phyloP scores from a whole-genome alignment of 2,329 filamentous ascomycete genomes.

The Paramyrothecium sp. region DNA sequence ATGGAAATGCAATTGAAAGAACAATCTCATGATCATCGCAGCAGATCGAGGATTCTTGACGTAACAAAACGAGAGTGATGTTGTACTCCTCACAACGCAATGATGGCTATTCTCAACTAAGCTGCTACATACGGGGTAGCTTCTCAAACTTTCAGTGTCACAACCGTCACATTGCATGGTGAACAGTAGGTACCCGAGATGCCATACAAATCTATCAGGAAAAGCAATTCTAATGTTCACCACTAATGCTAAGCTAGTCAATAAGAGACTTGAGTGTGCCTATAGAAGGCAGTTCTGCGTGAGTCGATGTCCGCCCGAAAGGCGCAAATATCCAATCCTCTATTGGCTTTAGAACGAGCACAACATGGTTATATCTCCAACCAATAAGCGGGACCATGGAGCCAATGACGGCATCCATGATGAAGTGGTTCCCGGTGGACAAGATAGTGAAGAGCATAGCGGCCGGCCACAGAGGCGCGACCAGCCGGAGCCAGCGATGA shows the following conservation, averaged over 20 bases:
- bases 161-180: no score
- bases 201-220: neutral
- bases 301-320: neutral
- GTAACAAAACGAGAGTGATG: no score
- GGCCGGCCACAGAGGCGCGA: conserved; percentile 41
- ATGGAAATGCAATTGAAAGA: no score
- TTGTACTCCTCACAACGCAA: no score
- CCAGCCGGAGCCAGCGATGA: conserved; percentile 29
- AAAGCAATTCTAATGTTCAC: neutral
- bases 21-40: no score
- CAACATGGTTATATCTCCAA: conserved; percentile 26
- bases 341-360: conserved; percentile 22
- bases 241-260: neutral
- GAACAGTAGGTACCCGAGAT: no score
- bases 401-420: conserved; percentile 33
- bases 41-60: no score
- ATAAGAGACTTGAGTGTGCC: neutral
- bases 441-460: conserved; percentile 40
- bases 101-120: no score
- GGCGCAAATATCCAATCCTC: conserved; percentile 24
- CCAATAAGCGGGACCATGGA: conserved; percentile 29
- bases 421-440: conserved; percentile 38
- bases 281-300: neutral
- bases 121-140: no score
- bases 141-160: no score